These are phyloP conservation scores for Candida loeiensis DNA, from an alignment of 805 yeast species.

Conservation along the genomic window DNA sequence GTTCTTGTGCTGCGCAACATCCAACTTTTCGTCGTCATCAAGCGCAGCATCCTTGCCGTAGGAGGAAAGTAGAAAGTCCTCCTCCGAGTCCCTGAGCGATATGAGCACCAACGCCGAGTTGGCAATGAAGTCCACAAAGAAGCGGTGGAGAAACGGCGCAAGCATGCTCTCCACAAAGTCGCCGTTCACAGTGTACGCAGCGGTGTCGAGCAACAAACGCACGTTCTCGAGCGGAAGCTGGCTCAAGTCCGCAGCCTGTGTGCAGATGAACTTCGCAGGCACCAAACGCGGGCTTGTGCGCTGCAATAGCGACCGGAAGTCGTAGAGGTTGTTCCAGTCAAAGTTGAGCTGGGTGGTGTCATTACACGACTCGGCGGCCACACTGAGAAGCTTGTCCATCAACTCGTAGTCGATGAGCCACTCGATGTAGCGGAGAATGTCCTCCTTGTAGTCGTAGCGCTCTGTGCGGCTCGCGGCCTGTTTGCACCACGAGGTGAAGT, in stretches of 20 bases:
- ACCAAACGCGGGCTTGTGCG: constrained; percentile 57
- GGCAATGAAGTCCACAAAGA: constrained; percentile 53
- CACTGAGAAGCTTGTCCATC: constrained; percentile 60
- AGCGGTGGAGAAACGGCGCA: constrained; percentile 44
- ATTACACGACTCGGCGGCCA: constrained; percentile 54
- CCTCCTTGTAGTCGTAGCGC: constrained; percentile 50
- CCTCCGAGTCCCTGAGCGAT: constrained; percentile 68
- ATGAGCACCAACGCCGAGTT: constrained; percentile 67
- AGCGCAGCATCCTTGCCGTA: constrained; percentile 20
- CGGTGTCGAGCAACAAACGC: constrained; percentile 27
- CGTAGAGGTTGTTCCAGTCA: constrained; percentile 52
- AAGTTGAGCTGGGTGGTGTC: constrained; percentile 30
- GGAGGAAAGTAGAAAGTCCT: constrained; percentile 60
- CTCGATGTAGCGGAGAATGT: constrained; percentile 58
- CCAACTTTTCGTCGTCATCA: constrained; percentile 13
- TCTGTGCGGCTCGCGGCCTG: constrained; percentile 35
- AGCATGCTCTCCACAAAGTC: constrained; percentile 27
- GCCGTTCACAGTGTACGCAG: constrained; percentile 16
- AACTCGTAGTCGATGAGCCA: constrained; percentile 62
- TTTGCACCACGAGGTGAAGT: constrained; percentile 69
- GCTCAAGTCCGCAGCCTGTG: constrained; percentile 32
- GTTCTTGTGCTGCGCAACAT: constrained; percentile 25
- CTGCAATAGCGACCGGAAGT: constrained; percentile 63
- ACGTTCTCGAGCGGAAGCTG: constrained; percentile 17
- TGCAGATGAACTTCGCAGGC: constrained; percentile 52